Evolutionary conservation across 805 yeast genomes (phyloP).

Genomic region (Wickerhamiella spandovensis): DNA sequence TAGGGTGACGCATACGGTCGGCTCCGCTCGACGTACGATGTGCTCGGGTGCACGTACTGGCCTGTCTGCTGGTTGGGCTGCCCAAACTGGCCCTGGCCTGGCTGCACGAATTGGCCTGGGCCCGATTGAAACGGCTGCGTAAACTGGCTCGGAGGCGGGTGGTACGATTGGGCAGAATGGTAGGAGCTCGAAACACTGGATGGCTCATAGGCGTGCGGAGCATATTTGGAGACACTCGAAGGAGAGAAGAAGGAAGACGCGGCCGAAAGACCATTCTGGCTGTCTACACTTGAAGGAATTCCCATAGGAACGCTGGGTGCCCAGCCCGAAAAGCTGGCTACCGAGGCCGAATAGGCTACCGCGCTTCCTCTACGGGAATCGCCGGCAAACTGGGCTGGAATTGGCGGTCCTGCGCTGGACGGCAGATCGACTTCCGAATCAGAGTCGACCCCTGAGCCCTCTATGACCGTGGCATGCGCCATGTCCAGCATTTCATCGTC

Average conservation of each 20-base stretch:
- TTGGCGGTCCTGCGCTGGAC: slow-evolving; percentile 1
- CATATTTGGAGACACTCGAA: slow-evolving; percentile 16
- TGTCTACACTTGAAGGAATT: slow-evolving; percentile 1
- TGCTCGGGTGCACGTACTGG: neutral
- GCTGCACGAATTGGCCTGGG: neutral
- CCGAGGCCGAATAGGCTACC: slow-evolving; percentile 4
- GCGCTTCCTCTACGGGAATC: neutral
- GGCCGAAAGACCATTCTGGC: slow-evolving; percentile 8
- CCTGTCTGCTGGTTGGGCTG: neutral
- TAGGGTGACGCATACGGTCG: neutral
- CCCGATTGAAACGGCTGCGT: neutral
- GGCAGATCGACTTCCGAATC: slow-evolving; percentile 1
- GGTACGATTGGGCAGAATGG: slow-evolving; percentile 10
- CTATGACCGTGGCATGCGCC: slow-evolving; percentile 18
- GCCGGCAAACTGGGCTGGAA: neutral
- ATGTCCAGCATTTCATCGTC: slow-evolving; percentile 14
- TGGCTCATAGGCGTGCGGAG: slow-evolving; percentile 21
- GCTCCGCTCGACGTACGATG: slow-evolving; percentile 1
- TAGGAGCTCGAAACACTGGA: slow-evolving; percentile 18
- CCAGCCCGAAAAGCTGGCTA: neutral
- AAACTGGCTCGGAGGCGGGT: neutral
- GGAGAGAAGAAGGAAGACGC: slow-evolving; percentile 20
- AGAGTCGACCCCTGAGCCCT: slow-evolving; percentile 15
- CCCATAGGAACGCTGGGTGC: neutral
- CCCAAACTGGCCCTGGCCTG: neutral